Base-by-base conservation (phyloP, 768 basidiomycete species). In the Tulasnella sp. region DNA sequence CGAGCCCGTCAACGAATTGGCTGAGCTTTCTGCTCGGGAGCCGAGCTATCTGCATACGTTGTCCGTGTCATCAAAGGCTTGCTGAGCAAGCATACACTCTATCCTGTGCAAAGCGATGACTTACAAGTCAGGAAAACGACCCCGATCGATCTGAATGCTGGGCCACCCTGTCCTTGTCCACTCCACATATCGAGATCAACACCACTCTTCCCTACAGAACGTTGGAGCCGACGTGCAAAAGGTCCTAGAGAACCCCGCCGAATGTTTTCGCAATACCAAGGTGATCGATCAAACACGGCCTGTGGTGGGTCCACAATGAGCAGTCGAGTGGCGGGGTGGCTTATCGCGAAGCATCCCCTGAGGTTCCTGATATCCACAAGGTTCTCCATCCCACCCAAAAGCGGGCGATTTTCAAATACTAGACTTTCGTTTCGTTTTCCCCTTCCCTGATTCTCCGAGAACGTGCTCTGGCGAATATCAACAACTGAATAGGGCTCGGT, bases 401-500 rank as follows among this genome's bases (percentile, higher is more conserved):
- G 24, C 24, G 16, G 12, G 12, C 34, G 14, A 69, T 69, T 69
- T 69, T 37, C 31, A 69, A 69, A 69, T 37, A 69, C 64, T 37
- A 69, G 12, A 69, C 64, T 69, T 69, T 64, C n/a, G 24, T 64
- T 34, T 28, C 18, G 4, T 18, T 16, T 37, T 34, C 31, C 54
- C n/a, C 11, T 69, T 69, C 64, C 64, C 64, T 69, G 64, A 69
- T 31, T 69, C 64, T 69, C 64, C 64, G 64, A 69, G 64, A 69
- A 69, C 64, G 64, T 69, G 64, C 64, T 37, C 12, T 28, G 16
- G 37, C 64, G 12, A 69, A 69, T 69, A 46, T 69, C 8, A 69
- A 12, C 24, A 8, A 69, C 64, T 69, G 64, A 69, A 69, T 69
- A 20, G 64, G 64, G 2, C 14, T 69, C 24, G 64, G 64, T 54